These are phyloP conservation scores for Neolentinus lepideus DNA, from an alignment of 1,284 basidiomycete species.

Conservation along the genomic window DNA sequence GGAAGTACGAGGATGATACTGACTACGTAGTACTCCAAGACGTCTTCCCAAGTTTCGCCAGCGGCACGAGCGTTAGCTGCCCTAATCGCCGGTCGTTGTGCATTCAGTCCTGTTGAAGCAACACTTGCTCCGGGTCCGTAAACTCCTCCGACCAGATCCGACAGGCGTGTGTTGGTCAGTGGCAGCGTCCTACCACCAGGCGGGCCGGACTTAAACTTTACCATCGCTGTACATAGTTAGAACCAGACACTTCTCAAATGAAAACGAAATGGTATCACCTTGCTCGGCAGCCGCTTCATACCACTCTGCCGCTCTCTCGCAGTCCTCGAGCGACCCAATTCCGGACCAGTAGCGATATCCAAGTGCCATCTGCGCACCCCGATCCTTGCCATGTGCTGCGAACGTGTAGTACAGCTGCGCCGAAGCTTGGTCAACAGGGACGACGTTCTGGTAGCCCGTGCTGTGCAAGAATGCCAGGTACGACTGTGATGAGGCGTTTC, in stretches of 20 bases:
- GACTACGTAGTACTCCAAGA: slow-evolving; percentile 86
- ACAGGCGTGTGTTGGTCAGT: slow-evolving; percentile 75
- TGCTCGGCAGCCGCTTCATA: slow-evolving; percentile 85
- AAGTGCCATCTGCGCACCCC: slow-evolving; percentile 86
- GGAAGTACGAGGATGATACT: slow-evolving; percentile 13
- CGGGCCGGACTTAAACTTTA: slow-evolving; percentile 75
- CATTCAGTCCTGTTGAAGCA: slow-evolving; percentile 76
- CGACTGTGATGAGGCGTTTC: slow-evolving; percentile 81
- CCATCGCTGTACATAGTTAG: slow-evolving; percentile 52
- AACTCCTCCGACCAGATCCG: slow-evolving; percentile 86
- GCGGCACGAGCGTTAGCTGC: slow-evolving; percentile 76
- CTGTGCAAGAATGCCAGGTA: slow-evolving; percentile 83
- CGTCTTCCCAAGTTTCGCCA: slow-evolving; percentile 88
- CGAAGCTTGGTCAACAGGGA: slow-evolving; percentile 62
- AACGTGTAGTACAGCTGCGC: slow-evolving; percentile 93
- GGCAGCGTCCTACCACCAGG: slow-evolving; percentile 88
- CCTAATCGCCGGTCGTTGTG: slow-evolving; percentile 70
- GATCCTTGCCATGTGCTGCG: slow-evolving; percentile 42
- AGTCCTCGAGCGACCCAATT: slow-evolving; percentile 85
- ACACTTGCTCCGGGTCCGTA: slow-evolving; percentile 93
- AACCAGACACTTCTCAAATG: neutral
- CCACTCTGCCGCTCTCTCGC: slow-evolving; percentile 76
- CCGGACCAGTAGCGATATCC: slow-evolving; percentile 96
- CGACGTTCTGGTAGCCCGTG: slow-evolving; percentile 72
- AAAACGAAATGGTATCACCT: slow-evolving; percentile 33